Evolutionary conservation across 176 grass and related monocot species (phyloP).

Genomic region (Alopecurus myosuroides): DNA sequence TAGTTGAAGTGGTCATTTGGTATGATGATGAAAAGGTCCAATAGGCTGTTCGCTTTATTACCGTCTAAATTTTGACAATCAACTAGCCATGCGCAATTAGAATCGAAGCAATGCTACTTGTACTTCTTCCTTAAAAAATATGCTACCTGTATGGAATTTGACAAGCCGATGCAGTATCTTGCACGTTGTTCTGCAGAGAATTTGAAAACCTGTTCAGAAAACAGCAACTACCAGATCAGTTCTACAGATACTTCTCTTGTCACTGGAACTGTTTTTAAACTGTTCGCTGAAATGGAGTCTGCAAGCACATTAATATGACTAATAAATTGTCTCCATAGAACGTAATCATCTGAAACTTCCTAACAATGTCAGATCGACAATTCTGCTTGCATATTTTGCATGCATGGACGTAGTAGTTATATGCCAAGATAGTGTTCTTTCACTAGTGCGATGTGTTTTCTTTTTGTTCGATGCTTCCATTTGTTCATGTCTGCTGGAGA

Average conservation of each 20-base stretch:
- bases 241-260: background rate
- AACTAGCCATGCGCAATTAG: background rate
- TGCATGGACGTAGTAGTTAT: background rate
- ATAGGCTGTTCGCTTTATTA: background rate
- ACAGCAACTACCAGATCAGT: background rate
- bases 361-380: background rate
- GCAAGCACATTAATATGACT: background rate
- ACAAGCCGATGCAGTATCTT: background rate
- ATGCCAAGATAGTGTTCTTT: slow-evolving; percentile 6
- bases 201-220: slow-evolving; percentile 1
- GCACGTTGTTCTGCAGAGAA: background rate
- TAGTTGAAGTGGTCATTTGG: background rate
- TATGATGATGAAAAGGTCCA: background rate
- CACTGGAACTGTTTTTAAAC: background rate
- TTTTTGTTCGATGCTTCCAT: slow-evolving; percentile 17
- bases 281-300: background rate
- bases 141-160: slow-evolving; percentile 4
- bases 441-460: background rate
- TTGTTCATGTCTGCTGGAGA: slow-evolving; percentile 23
- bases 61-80: slow-evolving; percentile 5
- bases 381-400: slow-evolving; percentile 26
- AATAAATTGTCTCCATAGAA: background rate
- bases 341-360: slow-evolving; percentile 2
- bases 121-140: background rate
- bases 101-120: background rate